Evolutionary conservation across 2,329 filamentous ascomycete genomes (phyloP).

Genomic region (Sarocladium brachiariae): DNA sequence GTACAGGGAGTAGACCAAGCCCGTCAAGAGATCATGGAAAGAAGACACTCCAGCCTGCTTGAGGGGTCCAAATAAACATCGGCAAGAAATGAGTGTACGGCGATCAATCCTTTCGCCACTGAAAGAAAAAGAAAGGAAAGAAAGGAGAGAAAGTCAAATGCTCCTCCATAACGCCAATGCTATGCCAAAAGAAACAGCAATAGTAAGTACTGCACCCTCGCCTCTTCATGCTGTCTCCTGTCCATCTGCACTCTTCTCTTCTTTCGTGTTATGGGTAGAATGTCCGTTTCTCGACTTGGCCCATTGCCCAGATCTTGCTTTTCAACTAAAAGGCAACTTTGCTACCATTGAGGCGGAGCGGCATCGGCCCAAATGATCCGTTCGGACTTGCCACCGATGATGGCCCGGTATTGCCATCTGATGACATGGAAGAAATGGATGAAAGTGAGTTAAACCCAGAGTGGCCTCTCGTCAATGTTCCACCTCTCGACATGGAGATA

Average conservation of each 20-base stretch:
- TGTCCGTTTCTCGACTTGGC: neutral
- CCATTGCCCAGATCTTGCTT: conserved; percentile 2
- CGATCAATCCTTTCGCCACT: neutral
- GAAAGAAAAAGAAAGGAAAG: neutral
- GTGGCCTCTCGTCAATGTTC: conserved; percentile 36
- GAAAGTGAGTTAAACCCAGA: conserved; percentile 32
- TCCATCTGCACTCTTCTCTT: neutral
- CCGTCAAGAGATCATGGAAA: neutral
- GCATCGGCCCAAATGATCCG: conserved; percentile 24
- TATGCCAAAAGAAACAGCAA: neutral
- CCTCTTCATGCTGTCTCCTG: neutral
- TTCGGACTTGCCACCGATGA: conserved; percentile 25
- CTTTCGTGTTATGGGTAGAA: neutral
- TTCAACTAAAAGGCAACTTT: conserved; percentile 28
- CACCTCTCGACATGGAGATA: conserved; percentile 48
- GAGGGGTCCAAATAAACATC: neutral
- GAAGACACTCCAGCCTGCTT: neutral
- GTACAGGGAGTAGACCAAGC: neutral
- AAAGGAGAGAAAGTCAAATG: too few species aligned
- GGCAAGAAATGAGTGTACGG: neutral
- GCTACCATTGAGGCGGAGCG: conserved; percentile 31
- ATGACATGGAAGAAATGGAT: conserved; percentile 35
- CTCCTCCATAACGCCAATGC: conserved; percentile 2
- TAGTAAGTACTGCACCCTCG: neutral
- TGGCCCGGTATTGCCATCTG: conserved; percentile 29